A percentile compares a stretch with the other conserved stretches of the same genome.
Evolutionary conservation across 257 asterid genomes (phyloP).

Genomic region (Fraxinus anomala): DNA sequence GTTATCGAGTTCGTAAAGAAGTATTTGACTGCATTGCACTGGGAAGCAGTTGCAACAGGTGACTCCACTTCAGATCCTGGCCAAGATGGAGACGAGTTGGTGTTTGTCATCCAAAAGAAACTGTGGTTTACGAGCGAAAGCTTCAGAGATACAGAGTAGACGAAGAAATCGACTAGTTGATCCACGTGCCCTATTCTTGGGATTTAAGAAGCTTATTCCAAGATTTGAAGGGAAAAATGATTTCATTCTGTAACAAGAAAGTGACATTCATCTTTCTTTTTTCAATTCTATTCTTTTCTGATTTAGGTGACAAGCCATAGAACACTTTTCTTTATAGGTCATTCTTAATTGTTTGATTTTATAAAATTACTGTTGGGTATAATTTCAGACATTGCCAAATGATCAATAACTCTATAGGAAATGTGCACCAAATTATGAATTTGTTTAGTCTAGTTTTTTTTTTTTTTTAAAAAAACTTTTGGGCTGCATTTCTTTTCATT

Average conservation of each 20-base stretch:
- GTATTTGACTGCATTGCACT: constrained; percentile 73
- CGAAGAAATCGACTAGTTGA: constrained; percentile 5
- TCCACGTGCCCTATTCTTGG: constrained; percentile 32
- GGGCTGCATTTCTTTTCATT: not conserved
- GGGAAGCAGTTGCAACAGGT: constrained; percentile 74
- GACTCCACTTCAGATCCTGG: constrained; percentile 56
- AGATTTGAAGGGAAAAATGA: constrained; percentile 24
- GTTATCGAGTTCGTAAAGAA: constrained; percentile 78
- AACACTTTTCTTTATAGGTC: constrained; percentile 47
- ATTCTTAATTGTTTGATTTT: constrained; percentile 37
- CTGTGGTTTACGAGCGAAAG: constrained; percentile 87
- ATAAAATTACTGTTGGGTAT: constrained; percentile 30
- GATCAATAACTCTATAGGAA: constrained; percentile 21
- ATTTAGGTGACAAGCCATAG: constrained; percentile 33
- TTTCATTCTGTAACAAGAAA: constrained; percentile 39
- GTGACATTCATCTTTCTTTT: constrained; percentile 26
- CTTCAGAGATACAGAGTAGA: constrained; percentile 68
- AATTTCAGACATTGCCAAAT: not conserved
- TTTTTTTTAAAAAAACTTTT: not conserved
- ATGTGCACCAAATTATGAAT: not conserved
- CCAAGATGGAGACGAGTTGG: constrained; percentile 66
- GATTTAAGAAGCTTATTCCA: constrained; percentile 43
- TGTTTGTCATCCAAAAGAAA: constrained; percentile 72
- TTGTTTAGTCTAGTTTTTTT: not conserved
- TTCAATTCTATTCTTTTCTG: not conserved